A percentile compares a stretch with the other conserved stretches of the same genome.
Conservation (phyloP, 441 rosid species). For the Syzygium syzygioides region DNA sequence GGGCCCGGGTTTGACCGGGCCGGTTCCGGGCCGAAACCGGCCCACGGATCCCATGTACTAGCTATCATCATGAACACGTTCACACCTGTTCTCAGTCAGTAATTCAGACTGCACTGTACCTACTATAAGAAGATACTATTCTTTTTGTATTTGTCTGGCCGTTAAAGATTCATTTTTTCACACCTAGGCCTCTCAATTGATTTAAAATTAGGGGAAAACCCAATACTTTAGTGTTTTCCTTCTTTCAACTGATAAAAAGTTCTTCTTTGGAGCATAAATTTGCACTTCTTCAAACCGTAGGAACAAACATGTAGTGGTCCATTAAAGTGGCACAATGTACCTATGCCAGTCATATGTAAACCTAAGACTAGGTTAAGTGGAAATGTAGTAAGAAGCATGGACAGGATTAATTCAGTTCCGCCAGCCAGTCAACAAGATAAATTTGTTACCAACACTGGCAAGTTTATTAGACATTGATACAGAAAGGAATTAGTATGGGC, state of each 20-base stretch:
- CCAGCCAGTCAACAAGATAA: background rate
- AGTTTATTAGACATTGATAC: background rate
- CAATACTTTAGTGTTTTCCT: background rate
- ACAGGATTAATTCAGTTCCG: background rate
- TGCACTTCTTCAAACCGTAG: background rate
- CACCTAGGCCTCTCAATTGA: background rate
- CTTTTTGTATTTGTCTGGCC: rapidly evolving
- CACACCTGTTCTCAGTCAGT: background rate
- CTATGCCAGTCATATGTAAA: rapidly evolving
- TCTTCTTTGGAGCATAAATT: background rate
- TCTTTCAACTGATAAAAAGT: background rate
- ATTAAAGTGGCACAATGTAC: background rate
- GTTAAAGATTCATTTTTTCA: too few species aligned
- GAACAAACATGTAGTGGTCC: background rate
- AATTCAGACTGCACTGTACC: background rate
- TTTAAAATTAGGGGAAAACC: background rate
- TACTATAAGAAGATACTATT: background rate
- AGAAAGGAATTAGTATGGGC: background rate
- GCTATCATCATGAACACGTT: background rate
- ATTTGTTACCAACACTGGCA: background rate
- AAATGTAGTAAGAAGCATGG: background rate
- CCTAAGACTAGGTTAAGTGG: background rate
- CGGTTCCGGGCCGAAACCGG: too few species aligned
- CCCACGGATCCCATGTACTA: background rate
- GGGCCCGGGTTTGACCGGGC: too few species aligned